Percentiles rank a stretch among this genome's conserved stretches.
These are phyloP conservation scores for Edaphochlamys debaryana DNA, from an alignment of 139 green algal species.

Conservation along the genomic window DNA sequence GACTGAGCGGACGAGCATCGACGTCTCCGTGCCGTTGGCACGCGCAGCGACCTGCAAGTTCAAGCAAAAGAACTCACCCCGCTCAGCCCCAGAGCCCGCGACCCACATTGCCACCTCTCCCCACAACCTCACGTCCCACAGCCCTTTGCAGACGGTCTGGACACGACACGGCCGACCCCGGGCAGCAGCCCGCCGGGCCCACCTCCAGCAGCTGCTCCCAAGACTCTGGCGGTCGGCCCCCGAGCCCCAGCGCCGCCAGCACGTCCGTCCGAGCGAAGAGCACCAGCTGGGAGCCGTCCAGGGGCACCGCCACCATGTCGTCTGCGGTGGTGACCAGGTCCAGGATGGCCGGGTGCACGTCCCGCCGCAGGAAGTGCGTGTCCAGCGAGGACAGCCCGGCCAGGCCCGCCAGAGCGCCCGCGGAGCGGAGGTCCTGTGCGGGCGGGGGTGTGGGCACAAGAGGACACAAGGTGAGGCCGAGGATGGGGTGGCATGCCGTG, in stretches of 20 bases:
- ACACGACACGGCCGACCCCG: no score
- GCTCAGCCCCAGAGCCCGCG: no score
- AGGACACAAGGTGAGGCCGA: no score
- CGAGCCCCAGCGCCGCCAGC: background rate
- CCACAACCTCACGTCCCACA: no score
- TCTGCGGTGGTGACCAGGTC: background rate
- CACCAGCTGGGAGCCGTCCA: constrained; percentile 15
- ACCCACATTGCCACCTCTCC: no score
- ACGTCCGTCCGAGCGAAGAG: background rate
- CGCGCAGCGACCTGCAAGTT: background rate
- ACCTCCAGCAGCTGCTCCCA: constrained; percentile 8
- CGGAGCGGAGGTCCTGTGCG: background rate
- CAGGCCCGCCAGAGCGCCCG: background rate
- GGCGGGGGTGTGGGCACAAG: no score
- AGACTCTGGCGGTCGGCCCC: background rate
- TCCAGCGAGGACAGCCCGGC: background rate
- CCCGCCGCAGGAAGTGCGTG: background rate
- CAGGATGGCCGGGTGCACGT: background rate
- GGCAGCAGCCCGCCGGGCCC: no score
- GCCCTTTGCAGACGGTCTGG: no score
- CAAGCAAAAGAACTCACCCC: no score
- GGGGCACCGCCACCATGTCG: background rate
- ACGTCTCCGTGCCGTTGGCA: background rate
- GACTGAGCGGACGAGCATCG: background rate
- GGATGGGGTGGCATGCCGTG: no score